Percentiles rank a stretch among this genome's conserved stretches.
Conservation (phyloP, 352 stramenopile genomes). For the Stramenopiles sp. region DNA sequence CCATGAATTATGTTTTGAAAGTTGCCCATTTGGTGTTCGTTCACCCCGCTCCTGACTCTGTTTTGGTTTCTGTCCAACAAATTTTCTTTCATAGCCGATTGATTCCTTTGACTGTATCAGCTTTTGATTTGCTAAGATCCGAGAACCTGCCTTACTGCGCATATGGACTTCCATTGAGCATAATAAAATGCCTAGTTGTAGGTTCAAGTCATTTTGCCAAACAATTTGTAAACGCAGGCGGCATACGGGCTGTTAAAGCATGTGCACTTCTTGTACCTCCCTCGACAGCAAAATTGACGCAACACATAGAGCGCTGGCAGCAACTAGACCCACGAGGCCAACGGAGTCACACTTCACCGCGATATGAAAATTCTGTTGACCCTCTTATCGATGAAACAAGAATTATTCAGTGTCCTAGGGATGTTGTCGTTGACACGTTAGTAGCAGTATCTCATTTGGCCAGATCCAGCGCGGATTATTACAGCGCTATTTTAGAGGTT, state of each 20-base stretch:
- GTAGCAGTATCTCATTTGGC: slow-evolving; percentile 63
- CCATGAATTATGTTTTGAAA: not conserved
- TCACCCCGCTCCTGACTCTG: not conserved
- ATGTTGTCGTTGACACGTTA: slow-evolving; percentile 47
- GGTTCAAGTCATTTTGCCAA: not conserved
- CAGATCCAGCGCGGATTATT: slow-evolving; percentile 44
- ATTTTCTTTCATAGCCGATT: not conserved
- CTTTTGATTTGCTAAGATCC: not conserved
- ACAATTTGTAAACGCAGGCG: not conserved
- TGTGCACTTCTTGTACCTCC: not conserved
- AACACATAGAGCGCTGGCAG: not conserved
- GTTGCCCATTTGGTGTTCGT: not conserved
- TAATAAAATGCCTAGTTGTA: not conserved
- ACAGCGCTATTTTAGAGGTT: slow-evolving; percentile 36
- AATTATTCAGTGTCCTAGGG: slow-evolving; percentile 9
- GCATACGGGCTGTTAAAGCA: not conserved
- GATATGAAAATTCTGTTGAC: not conserved
- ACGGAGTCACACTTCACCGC: not conserved
- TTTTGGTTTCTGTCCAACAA: not conserved
- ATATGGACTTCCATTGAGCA: not conserved
- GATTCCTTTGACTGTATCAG: not conserved
- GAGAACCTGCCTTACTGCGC: not conserved
- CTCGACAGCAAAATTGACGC: not conserved
- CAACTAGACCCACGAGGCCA: not conserved
- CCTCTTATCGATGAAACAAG: not conserved